Base-by-base conservation (phyloP, 768 basidiomycete species). In the Pleurotus ostreatus region DNA sequence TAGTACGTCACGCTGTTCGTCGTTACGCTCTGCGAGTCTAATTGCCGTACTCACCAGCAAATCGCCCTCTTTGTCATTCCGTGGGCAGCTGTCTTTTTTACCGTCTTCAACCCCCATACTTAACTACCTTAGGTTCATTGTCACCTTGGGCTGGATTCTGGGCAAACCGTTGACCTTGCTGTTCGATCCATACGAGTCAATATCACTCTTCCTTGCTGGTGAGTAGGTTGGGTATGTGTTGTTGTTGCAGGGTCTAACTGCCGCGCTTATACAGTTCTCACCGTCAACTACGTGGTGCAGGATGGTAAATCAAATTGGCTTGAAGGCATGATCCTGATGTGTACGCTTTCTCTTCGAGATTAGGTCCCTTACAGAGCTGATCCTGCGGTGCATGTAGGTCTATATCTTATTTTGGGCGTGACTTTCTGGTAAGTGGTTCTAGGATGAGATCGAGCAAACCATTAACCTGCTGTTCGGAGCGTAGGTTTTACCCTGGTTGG, bases 241-340 rank as follows among this genome's bases (percentile, higher is more conserved):
- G 30, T 9, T 34, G 30, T 34, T 34, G 30, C 30, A 34, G 9
- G 30, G 30, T 34, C 8, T 22, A 41, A 45, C 49, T 16, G 54
- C 34, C 9, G 15, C 15, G 2, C 26, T 13, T 15, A 6, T 20
- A 1, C 56, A 87, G 86, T 92, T 12, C 73, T 92, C 61, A 89
- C 90, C 3, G 91, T 96, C 70, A 91, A 89, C 65, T 92, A 90
- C 64, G 85, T 88, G 18, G 81, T 95, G 4, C 80, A 84, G 48
- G 95, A 97, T 62, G 93, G 93, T 11, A 89, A 84, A 65, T 90
- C 87, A 25, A 96, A 95, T 68, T 97, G 94, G 76, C 76, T 97
- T n/a, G 94, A 96, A 69, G 92, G 92, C 20, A 70, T 78, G 63
- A 71, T 80, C 37, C 62, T 93, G 20, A 86, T 89, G 76, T 81